A percentile compares a stretch with the other conserved stretches of the same genome.
phyloP scores from a whole-genome alignment of 768 basidiomycete genomes.

The Xanthoconium stramineum region DNA sequence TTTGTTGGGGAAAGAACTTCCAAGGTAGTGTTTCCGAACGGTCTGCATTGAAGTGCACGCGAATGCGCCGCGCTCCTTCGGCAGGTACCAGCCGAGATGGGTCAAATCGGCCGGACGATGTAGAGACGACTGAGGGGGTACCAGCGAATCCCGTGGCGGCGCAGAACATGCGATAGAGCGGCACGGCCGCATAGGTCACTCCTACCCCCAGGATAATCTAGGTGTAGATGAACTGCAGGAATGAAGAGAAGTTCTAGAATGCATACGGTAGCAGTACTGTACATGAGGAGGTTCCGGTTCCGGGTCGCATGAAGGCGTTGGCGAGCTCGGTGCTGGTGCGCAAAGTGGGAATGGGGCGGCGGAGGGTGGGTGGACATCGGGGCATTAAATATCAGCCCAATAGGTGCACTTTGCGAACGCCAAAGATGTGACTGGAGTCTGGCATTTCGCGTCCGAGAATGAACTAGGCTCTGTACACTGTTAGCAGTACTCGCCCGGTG shows the following conservation, averaged over 20 bases:
- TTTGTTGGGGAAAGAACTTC: conserved; percentile 90
- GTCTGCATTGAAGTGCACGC: conserved; percentile 96
- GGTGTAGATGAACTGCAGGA: conserved; percentile 27
- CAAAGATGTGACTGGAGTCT: conserved; percentile 2
- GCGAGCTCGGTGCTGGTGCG: conserved; percentile 31
- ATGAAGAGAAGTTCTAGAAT: neutral
- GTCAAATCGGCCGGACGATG: conserved; percentile 60
- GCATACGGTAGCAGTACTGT: conserved; percentile 77
- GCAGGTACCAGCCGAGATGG: conserved; percentile 82
- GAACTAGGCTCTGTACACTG: neutral
- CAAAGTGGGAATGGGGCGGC: neutral
- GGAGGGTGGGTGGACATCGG: conserved; percentile 14
- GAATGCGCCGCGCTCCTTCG: conserved; percentile 69
- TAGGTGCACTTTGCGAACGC: neutral
- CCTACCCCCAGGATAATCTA: conserved; percentile 81
- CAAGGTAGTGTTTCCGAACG: conserved; percentile 86
- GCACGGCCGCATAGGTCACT: conserved; percentile 94
- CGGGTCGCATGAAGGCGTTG: conserved; percentile 47
- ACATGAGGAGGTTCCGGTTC: conserved; percentile 80
- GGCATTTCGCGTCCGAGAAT: neutral
- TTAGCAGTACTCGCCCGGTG: neutral
- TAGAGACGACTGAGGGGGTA: conserved; percentile 83
- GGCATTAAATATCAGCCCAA: conserved; percentile 3
- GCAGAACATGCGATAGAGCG: conserved; percentile 97
- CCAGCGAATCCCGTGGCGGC: conserved; percentile 96